Evolutionary conservation across 2,329 filamentous ascomycete species (phyloP).

Genomic region (Diaporthe eres): DNA sequence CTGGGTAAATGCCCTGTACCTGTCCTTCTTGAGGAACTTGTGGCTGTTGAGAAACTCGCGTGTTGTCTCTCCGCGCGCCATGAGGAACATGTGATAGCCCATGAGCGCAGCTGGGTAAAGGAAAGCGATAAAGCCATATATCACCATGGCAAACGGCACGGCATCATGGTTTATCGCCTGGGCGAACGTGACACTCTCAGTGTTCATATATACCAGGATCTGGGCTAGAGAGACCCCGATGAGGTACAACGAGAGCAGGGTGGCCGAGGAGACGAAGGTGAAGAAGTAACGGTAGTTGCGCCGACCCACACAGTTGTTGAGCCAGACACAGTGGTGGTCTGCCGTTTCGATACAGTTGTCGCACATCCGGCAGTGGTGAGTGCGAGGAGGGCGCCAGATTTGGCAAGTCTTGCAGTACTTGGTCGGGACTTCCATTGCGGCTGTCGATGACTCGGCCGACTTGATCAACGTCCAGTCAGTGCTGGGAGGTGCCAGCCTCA

Average conservation of each 20-base stretch:
- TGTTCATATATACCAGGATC: constrained; percentile 78
- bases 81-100: constrained; percentile 92
- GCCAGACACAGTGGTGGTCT: constrained; percentile 98
- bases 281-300: constrained; percentile 99
- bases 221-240: constrained; percentile 85
- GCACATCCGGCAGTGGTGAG: constrained; percentile 96
- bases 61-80: constrained; percentile 92
- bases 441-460: constrained; percentile 79
- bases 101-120: constrained; percentile 88
- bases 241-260: constrained; percentile 82
- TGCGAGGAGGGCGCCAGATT: constrained; percentile 95
- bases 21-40: constrained; percentile 93
- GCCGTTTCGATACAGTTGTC: constrained; percentile 98
- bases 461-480: constrained; percentile 96
- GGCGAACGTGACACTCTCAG: constrained; percentile 76
- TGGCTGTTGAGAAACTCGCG: constrained; percentile 96
- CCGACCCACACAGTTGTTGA: constrained; percentile 97
- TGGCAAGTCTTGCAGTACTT: constrained; percentile 99
- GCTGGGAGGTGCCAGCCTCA: constrained; percentile 84
- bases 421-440: constrained; percentile 97
- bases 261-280: constrained; percentile 86
- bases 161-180: constrained; percentile 78
- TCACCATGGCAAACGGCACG: constrained; percentile 88
- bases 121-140: constrained; percentile 82
- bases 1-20: constrained; percentile 91